Percentiles rank a stretch among this genome's conserved stretches.
These are phyloP conservation scores for Calonectria henricotiae DNA, from an alignment of 2,329 filamentous ascomycete species.

Conservation along the genomic window DNA sequence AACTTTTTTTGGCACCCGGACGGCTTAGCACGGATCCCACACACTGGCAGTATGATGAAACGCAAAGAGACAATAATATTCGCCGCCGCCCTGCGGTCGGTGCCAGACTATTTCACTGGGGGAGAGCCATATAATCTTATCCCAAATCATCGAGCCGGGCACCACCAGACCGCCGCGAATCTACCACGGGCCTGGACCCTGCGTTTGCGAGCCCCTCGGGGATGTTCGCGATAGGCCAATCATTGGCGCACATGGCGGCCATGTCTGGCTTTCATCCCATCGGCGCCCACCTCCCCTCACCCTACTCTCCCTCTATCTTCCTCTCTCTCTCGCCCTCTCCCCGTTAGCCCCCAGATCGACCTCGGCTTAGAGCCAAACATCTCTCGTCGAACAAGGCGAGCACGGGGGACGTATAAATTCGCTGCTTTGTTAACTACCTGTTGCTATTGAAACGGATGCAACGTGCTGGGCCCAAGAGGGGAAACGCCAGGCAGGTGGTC, in stretches of 20 bases:
- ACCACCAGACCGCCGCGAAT: conserved; percentile 24
- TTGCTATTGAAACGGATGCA: not conserved
- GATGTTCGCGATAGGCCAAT: conserved; percentile 49
- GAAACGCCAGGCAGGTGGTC: not conserved
- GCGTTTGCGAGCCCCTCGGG: conserved; percentile 13
- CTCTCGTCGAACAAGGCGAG: conserved; percentile 43
- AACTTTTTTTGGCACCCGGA: not conserved
- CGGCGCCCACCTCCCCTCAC: conserved; percentile 36
- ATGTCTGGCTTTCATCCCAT: conserved; percentile 37
- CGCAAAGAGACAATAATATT: conserved; percentile 7
- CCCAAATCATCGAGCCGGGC: not conserved
- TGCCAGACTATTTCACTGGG: not conserved
- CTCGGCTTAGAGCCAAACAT: conserved; percentile 10
- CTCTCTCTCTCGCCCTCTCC: not conserved
- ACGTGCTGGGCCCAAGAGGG: not conserved
- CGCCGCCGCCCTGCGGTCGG: not conserved
- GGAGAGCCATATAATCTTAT: conserved; percentile 18
- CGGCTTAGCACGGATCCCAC: not conserved
- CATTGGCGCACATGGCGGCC: conserved; percentile 55
- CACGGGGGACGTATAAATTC: conserved; percentile 40
- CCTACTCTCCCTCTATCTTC: not conserved
- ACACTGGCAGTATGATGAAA: conserved; percentile 3
- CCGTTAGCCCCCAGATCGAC: conserved; percentile 16
- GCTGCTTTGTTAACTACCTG: conserved; percentile 32
- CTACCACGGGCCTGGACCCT: conserved; percentile 24